Base-by-base conservation (phyloP, 176 grass and related monocot genomes). In the Rhipidocladum racemiflorum region DNA sequence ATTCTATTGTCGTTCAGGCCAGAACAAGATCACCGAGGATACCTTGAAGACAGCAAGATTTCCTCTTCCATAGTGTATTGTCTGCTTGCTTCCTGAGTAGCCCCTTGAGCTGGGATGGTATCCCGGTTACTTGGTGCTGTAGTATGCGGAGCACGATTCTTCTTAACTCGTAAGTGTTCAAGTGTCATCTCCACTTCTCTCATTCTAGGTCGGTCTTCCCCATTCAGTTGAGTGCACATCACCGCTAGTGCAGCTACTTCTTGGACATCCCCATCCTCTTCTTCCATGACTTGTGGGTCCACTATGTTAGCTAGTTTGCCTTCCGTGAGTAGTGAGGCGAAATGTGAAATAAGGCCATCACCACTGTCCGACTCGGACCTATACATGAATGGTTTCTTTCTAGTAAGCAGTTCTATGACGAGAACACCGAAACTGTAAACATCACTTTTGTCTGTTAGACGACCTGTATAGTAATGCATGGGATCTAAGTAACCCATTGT, bases 401-500 rank as follows among this genome's bases (percentile, higher is more conserved):
- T 76, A 5, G 88, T 90, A 29, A 83, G 44, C 25, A 90, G 30
- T 50, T 90, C 88, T 30, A 90, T n/a, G 39, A 90, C 55, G 65
- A 90, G 81, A 29, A 90, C 83, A 7, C 88, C 74, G 0, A 87
- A 87, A 65, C 88, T 90, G 45, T 79, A 90, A 29, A 90, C 84
- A 64, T 81, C 89, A 9, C 85, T 91, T 67, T 87, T 91, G 18
- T 87, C 75, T 4, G 74, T 91, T 15, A 91, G n/a, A 25, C 73
- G 34, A 16, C 85, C 60, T 20, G 88, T 87, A 18, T 84, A 70
- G 27, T 86, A 94, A 38, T 91, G 91, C 76, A 85, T 81, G 3
- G 90, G 90, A 25, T 92, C 87, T n/a, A 92, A 40, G 63, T 92
- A 92, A 3, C 87, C 80, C 12, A 71, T 57, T 35, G 91, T 93